Conservation (phyloP, 2,329 filamentous ascomycete genomes). For the Fusarium mundagurra region DNA sequence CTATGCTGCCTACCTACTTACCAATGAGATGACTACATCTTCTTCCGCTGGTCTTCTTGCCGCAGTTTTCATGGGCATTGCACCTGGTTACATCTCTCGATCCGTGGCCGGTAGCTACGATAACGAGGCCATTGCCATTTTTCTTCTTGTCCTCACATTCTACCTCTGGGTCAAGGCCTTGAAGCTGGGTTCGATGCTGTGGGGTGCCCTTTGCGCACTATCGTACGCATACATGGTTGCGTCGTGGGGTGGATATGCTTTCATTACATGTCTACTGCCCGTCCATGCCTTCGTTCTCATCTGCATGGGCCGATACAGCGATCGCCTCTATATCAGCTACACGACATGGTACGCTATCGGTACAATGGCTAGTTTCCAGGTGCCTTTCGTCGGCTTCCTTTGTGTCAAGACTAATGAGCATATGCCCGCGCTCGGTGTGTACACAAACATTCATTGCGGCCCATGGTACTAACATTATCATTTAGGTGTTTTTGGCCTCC, state of each 20-base stretch:
- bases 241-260: constrained; percentile 99
- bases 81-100: constrained; percentile 96
- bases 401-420: constrained; percentile 97
- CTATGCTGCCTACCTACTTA: constrained; percentile 91
- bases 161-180: constrained; percentile 99
- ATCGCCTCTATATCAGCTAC: constrained; percentile 93
- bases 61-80: constrained; percentile 96
- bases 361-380: constrained; percentile 97
- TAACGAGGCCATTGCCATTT: constrained; percentile 99
- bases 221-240: constrained; percentile 99
- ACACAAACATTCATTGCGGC: not conserved
- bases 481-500: constrained; percentile 89
- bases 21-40: constrained; percentile 96
- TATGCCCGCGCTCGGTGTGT: constrained; percentile 89
- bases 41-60: constrained; percentile 94
- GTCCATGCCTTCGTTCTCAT: constrained; percentile 94
- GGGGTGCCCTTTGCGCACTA: constrained; percentile 91
- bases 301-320: constrained; percentile 96
- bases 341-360: constrained; percentile 98
- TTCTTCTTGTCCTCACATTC: constrained; percentile 97
- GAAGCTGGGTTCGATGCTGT: constrained; percentile 95
- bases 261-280: constrained; percentile 97
- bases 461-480: constrained; percentile 10
- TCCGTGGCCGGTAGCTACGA: constrained; percentile 99
- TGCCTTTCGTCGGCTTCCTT: constrained; percentile 97